These are phyloP conservation scores for Trametes cubensis DNA, from an alignment of 768 basidiomycete genomes.

Conservation along the genomic window DNA sequence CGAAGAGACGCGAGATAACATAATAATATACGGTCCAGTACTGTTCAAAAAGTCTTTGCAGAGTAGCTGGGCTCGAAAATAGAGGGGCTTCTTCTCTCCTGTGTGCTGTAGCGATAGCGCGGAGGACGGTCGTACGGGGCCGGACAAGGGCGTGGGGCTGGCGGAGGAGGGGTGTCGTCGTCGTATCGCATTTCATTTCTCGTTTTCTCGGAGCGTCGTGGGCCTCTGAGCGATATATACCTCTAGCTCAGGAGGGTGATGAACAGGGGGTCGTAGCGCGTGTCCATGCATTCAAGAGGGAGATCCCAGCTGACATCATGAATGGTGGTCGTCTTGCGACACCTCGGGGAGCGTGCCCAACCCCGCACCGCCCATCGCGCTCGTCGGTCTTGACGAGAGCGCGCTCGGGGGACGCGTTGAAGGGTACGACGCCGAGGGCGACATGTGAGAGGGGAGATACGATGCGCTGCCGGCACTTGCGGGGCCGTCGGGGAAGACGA, in stretches of 20 bases:
- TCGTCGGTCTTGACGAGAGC: conserved; percentile 29
- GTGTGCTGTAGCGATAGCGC: not conserved
- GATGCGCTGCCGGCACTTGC: not conserved
- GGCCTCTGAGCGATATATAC: not conserved
- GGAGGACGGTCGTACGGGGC: not conserved
- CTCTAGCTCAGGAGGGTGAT: not conserved
- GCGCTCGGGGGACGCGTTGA: conserved; percentile 28
- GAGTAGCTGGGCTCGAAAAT: conserved; percentile 5
- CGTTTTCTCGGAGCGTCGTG: conserved; percentile 5
- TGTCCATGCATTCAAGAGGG: conserved; percentile 12
- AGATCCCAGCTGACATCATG: conserved; percentile 15
- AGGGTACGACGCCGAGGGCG: conserved; percentile 25
- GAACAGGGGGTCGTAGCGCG: not conserved
- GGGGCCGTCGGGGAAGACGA: conserved; percentile 11
- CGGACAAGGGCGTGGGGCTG: not conserved
- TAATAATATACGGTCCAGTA: conserved; percentile 27
- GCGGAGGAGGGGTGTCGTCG: not conserved
- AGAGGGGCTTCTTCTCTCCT: not conserved
- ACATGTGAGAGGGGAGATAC: conserved; percentile 16
- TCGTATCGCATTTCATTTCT: conserved; percentile 12
- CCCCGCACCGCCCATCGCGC: conserved; percentile 27
- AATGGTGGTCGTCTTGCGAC: conserved; percentile 18
- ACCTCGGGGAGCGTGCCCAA: conserved; percentile 17
- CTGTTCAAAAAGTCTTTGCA: conserved; percentile 21
- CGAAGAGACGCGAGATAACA: not conserved